Evolutionary conservation across 495 filamentous ascomycete species (phyloP).

Genomic region (Aspergillus avenaceus): DNA sequence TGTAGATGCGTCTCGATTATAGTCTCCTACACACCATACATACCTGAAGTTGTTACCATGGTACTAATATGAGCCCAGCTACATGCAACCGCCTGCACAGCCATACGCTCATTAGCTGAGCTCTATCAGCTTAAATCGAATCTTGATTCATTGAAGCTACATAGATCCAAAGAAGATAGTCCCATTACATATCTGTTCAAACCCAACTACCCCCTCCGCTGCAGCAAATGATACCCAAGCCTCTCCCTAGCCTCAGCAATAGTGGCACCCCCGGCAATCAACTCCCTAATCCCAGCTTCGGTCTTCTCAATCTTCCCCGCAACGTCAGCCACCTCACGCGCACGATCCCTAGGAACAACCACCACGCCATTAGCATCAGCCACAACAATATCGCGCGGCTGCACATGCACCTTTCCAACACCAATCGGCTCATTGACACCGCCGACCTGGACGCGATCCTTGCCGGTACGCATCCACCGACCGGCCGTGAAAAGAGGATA

Average conservation of each 20-base stretch:
- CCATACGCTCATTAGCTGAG: too few relatives aligned
- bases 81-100: too few relatives aligned
- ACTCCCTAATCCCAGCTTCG: slow-evolving; percentile 10
- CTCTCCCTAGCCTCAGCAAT: slow-evolving; percentile 15
- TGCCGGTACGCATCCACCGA: slow-evolving; percentile 19
- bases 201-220: slow-evolving; percentile 10
- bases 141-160: too few relatives aligned
- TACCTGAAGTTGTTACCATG: too few relatives aligned
- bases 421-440: slow-evolving; percentile 16
- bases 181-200: too few relatives aligned
- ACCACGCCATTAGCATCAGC: slow-evolving; percentile 22
- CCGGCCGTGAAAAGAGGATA: slow-evolving; percentile 16
- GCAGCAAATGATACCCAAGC: slow-evolving; percentile 15
- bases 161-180: too few relatives aligned
- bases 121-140: too few relatives aligned
- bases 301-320: slow-evolving; percentile 8
- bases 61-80: too few relatives aligned
- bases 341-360: slow-evolving; percentile 17
- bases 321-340: slow-evolving; percentile 16
- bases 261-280: slow-evolving; percentile 14
- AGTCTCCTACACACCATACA: too few relatives aligned
- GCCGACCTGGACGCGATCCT: slow-evolving; percentile 18
- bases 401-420: slow-evolving; percentile 15
- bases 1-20: too few relatives aligned
- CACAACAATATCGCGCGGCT: slow-evolving; percentile 18